A percentile compares a stretch with the other conserved stretches of the same genome.
phyloP scores from a whole-genome alignment of 305 asterid species.

The Solanum aculeatissimum region DNA sequence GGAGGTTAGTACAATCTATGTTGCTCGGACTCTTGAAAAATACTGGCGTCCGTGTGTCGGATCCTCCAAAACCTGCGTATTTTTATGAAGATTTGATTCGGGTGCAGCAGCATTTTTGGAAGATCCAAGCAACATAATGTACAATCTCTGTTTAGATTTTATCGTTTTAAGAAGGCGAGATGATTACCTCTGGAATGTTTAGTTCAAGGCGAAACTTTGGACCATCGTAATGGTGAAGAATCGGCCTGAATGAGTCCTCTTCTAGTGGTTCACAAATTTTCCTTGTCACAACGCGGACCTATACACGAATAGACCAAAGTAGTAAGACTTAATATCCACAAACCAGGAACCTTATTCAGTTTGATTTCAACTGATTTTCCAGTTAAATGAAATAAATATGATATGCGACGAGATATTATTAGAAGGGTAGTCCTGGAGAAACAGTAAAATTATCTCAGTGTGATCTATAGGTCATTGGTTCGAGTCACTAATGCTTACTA shows the following conservation, averaged over 20 bases:
- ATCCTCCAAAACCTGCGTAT: not conserved
- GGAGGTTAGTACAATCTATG: not conserved
- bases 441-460: not conserved
- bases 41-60: not conserved
- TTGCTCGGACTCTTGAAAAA: not conserved
- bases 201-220: conserved; percentile 97
- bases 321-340: not conserved
- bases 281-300: conserved; percentile 84
- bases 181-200: conserved; percentile 74
- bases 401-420: not conserved
- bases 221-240: conserved; percentile 96
- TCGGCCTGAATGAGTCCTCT: conserved; percentile 97
- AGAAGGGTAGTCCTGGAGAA: not conserved
- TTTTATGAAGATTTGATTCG: not conserved
- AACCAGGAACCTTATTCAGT: not conserved
- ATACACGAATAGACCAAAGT: not conserved
- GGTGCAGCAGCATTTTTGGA: not conserved
- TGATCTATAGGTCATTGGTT: not conserved
- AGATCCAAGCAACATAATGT: not conserved
- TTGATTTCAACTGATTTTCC: not conserved
- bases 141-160: not conserved
- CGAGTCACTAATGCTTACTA: not conserved
- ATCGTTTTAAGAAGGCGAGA: not conserved
- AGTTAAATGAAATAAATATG: not conserved
- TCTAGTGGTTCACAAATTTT: conserved; percentile 85